Conservation (phyloP, 805 yeast genomes). For the Cyberlindnera nakhonratchasimensis region DNA sequence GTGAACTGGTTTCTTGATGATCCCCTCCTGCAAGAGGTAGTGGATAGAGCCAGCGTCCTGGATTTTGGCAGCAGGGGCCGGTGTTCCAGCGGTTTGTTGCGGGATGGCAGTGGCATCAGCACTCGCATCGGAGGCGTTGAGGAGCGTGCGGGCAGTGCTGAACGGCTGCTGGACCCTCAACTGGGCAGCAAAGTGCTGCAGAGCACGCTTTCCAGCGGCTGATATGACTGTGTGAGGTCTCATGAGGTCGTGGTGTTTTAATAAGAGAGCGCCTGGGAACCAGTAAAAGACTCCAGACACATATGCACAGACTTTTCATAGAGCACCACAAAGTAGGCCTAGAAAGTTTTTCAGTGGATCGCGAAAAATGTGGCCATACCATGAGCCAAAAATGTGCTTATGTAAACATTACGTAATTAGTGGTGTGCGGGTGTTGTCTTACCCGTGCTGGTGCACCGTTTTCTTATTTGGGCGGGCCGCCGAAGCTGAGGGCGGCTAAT, state of each 20-base stretch:
- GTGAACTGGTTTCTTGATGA: slow-evolving; percentile 29
- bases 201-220: slow-evolving; percentile 6
- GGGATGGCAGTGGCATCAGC: neutral
- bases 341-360: neutral
- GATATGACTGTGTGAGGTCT: slow-evolving; percentile 3
- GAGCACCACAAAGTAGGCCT: too few species aligned
- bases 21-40: slow-evolving; percentile 28
- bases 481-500: too few species aligned
- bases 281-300: too few species aligned
- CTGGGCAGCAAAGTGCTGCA: slow-evolving; percentile 11
- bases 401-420: neutral
- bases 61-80: slow-evolving; percentile 2
- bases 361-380: too few species aligned
- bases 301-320: neutral
- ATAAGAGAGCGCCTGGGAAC: too few species aligned
- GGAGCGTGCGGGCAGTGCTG: slow-evolving; percentile 4
- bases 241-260: neutral
- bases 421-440: neutral
- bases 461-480: too few species aligned
- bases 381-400: too few species aligned
- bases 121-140: neutral
- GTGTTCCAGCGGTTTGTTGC: neutral
- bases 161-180: slow-evolving; percentile 7
- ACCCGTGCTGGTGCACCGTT: too few species aligned
- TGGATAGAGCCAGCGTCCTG: slow-evolving; percentile 17